These are phyloP conservation scores for Gonium pectorale DNA, from an alignment of 139 green algal species.

Conservation along the genomic window DNA sequence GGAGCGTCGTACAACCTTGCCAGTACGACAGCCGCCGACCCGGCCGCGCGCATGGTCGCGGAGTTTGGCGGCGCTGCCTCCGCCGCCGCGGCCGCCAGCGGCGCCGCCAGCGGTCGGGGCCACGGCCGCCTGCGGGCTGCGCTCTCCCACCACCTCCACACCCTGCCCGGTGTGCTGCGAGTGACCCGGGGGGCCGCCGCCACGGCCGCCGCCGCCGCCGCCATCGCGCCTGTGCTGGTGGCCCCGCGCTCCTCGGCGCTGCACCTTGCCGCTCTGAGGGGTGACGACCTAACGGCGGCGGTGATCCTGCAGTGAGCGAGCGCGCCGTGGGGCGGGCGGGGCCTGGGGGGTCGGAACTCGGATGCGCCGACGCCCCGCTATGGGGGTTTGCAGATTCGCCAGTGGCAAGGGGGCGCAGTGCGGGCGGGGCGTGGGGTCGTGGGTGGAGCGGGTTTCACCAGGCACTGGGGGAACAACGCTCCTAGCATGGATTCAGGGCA, in stretches of 20 bases:
- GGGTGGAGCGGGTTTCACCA: background rate
- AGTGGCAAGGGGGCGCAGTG: background rate
- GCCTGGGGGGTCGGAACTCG: background rate
- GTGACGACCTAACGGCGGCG: background rate
- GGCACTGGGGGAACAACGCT: background rate
- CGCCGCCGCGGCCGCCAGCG: background rate
- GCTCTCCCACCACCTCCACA: background rate
- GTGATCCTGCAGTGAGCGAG: slow-evolving; percentile 4
- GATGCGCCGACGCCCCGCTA: background rate
- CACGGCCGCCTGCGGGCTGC: background rate
- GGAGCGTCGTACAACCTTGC: slow-evolving; percentile 9
- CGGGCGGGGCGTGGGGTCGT: no score
- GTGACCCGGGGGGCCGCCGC: background rate
- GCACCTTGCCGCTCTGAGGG: slow-evolving; percentile 9
- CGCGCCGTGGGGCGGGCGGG: background rate
- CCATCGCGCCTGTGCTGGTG: background rate
- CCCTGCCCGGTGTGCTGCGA: background rate
- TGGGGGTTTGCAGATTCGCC: background rate
- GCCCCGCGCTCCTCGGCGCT: slow-evolving; percentile 18
- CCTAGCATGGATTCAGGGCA: background rate
- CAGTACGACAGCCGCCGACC: background rate
- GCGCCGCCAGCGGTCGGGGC: background rate
- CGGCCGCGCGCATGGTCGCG: background rate
- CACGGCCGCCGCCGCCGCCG: background rate
- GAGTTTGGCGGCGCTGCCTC: background rate